Conservation (phyloP, 805 yeast species). For the Myxozyma neotropica region DNA sequence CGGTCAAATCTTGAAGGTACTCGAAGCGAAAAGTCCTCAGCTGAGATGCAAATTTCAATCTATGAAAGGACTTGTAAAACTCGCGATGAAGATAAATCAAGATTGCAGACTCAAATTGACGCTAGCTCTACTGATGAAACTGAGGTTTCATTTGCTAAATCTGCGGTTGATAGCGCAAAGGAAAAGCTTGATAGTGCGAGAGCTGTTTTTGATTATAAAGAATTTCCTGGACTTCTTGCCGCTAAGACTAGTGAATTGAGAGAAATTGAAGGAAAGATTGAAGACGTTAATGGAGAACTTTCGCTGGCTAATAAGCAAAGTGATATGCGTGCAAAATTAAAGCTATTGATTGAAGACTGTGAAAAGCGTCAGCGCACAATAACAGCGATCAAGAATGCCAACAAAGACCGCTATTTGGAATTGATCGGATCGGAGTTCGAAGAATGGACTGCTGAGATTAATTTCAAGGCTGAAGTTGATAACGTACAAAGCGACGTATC, state of each 20-base stretch:
- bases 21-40: slow-evolving; percentile 35
- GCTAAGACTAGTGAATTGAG: slow-evolving; percentile 8
- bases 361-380: slow-evolving; percentile 42
- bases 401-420: slow-evolving; percentile 36
- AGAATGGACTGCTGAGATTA: background rate
- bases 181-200: slow-evolving; percentile 45
- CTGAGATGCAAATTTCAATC: slow-evolving; percentile 33
- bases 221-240: slow-evolving; percentile 8
- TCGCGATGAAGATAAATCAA: slow-evolving; percentile 43
- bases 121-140: slow-evolving; percentile 50
- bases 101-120: slow-evolving; percentile 47
- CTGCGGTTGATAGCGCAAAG: slow-evolving; percentile 42
- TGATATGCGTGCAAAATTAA: slow-evolving; percentile 58
- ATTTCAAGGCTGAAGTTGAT: slow-evolving; percentile 29
- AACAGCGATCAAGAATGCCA: slow-evolving; percentile 39
- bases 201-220: slow-evolving; percentile 14
- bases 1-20: slow-evolving; percentile 35
- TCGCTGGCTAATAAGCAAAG: slow-evolving; percentile 58
- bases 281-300: slow-evolving; percentile 55
- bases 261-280: slow-evolving; percentile 45
- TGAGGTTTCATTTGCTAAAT: slow-evolving; percentile 49
- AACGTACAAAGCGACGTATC: slow-evolving; percentile 34
- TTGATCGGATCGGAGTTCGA: slow-evolving; percentile 20
- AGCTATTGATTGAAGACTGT: slow-evolving; percentile 49
- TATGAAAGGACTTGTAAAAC: slow-evolving; percentile 10